phyloP scores from a whole-genome alignment of 768 basidiomycete genomes.

The Trametes maxima region DNA sequence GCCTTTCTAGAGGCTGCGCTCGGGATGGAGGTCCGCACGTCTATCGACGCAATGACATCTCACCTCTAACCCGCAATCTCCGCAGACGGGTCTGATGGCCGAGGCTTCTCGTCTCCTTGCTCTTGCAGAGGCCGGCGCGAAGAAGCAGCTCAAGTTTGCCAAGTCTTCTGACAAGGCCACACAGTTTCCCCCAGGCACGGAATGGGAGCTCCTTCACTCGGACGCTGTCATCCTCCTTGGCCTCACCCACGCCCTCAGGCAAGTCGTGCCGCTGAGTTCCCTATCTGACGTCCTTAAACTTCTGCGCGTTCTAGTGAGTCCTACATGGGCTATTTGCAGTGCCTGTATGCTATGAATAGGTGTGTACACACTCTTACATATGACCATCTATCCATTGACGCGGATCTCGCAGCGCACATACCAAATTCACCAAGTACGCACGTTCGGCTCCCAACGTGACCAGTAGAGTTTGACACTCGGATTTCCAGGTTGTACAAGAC shows the following conservation, averaged over 20 bases:
- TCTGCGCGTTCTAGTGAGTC: constrained; percentile 53
- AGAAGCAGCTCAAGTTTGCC: constrained; percentile 47
- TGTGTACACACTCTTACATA: constrained; percentile 14
- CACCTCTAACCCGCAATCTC: not conserved
- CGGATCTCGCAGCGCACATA: constrained; percentile 53
- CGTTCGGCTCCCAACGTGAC: constrained; percentile 5
- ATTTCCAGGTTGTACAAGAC: constrained; percentile 32
- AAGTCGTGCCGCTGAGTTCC: constrained; percentile 25
- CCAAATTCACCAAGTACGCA: constrained; percentile 69
- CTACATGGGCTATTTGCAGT: constrained; percentile 79
- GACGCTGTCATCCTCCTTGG: constrained; percentile 74
- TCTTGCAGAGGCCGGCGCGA: constrained; percentile 61
- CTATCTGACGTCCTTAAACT: constrained; percentile 8
- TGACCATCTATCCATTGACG: not conserved
- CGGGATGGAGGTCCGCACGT: constrained; percentile 68
- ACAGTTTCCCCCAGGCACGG: constrained; percentile 62
- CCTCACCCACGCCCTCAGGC: constrained; percentile 72
- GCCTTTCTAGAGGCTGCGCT: constrained; percentile 77
- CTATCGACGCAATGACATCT: not conserved
- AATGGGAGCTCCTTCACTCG: constrained; percentile 77
- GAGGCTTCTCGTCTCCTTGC: constrained; percentile 62
- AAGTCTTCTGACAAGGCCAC: constrained; percentile 37
- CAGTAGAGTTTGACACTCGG: constrained; percentile 2
- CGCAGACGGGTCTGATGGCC: constrained; percentile 59
- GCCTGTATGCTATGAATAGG: constrained; percentile 71